Evolutionary conservation across 192 early-diverging fungal genomes (phyloP), one percentile per base, ranked within the genome.

Genomic region (Dispira simplex): DNA sequence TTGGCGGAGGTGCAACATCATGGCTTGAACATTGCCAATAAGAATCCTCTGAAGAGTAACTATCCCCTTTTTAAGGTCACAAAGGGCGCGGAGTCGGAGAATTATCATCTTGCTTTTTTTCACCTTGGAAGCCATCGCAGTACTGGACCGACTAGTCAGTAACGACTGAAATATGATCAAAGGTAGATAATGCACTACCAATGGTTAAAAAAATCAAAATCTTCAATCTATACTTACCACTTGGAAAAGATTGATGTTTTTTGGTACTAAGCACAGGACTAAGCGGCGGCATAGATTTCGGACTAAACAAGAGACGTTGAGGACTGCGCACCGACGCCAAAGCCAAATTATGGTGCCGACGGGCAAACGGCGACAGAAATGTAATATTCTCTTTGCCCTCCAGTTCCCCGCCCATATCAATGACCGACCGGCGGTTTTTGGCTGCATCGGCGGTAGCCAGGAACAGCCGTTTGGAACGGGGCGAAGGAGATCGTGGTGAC

Each of bases 401-500:
- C 21, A 27, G 1, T 27, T 20, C 26, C 5, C 13, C 13, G 55
- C 11, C 1, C 58, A 43, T 28, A 28, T 56, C 54, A 14, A 28
- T 28, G 20, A 56, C 28, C 12, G 28, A 27, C 13, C 54, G 54
- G 11, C 27, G 32, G 27, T 16, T 11, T 28, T 44, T 14, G 3
- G 12, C 39, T 0, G 58, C 25, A 11, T 44, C 58, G 3, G 58
- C 12, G 14, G 58, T 4, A 44, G 58, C 58, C 8, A 27, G 18
- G 8, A 60, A 43, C 14, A 44, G 25, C 10, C 32, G 25, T 52
- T 67, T 72, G 39, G 70, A 69, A 28, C 66, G 73, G 0, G 76
- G 76, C 57, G 76, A 77, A 26, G 71, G 73, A 25, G 74, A 54
- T 27, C 72, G 71, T 10, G 76, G 76, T 0, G 76, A 77, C 76